A percentile compares a stretch with the other conserved stretches of the same genome.
Conservation (phyloP, 306 rosid genomes). For the Abrus precatorius region DNA sequence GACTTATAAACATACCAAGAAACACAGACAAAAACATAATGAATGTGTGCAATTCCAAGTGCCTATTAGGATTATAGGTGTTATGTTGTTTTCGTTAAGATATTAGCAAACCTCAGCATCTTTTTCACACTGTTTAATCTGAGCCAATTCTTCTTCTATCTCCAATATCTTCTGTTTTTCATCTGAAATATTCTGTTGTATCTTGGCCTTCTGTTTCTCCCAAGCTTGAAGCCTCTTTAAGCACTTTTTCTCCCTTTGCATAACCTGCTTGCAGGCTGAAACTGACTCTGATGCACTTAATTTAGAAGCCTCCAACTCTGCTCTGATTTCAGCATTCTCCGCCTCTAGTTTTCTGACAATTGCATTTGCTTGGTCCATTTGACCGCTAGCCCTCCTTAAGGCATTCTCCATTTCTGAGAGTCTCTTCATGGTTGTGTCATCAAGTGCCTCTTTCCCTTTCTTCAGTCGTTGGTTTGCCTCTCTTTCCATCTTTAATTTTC, state of each 20-base stretch:
- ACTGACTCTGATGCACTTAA: conserved; percentile 84
- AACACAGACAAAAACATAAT: background rate
- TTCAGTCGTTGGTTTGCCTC: conserved; percentile 77
- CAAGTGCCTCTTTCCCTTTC: conserved; percentile 73
- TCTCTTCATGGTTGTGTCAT: conserved; percentile 77
- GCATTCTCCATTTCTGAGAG: conserved; percentile 82
- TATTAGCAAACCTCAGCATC: conserved; percentile 69
- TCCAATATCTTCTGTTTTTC: conserved; percentile 71
- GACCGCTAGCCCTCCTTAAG: conserved; percentile 76
- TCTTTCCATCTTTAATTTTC: conserved; percentile 73
- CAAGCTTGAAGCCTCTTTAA: conserved; percentile 79
- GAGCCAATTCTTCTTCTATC: conserved; percentile 58
- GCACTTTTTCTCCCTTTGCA: conserved; percentile 78
- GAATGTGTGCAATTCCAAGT: background rate
- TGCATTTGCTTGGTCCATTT: conserved; percentile 84
- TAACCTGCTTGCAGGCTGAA: conserved; percentile 68
- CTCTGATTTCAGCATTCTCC: conserved; percentile 90
- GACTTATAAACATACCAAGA: background rate
- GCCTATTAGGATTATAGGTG: background rate
- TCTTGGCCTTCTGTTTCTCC: conserved; percentile 77
- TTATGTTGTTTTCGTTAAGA: background rate
- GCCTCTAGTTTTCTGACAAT: conserved; percentile 70
- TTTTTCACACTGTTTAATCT: conserved; percentile 61
- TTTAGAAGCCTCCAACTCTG: conserved; percentile 89
- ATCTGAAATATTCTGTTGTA: conserved; percentile 73